Conservation (phyloP, 805 yeast genomes). For the Millerozyma acaciae region DNA sequence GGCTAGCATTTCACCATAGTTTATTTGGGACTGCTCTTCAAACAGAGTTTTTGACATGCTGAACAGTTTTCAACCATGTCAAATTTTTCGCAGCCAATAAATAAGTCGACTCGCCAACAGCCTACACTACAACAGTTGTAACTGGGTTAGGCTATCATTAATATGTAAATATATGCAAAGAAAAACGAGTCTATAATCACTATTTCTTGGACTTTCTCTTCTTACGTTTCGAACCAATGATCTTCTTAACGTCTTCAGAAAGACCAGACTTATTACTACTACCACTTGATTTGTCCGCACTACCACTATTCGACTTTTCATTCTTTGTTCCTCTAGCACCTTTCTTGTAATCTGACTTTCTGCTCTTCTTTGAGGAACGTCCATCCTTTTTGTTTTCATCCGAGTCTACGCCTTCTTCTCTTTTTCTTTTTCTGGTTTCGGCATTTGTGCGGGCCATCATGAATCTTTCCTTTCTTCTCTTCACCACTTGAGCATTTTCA, state of each 20-base stretch:
- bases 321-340: too few relatives aligned
- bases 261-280: conserved; percentile 30
- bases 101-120: too few relatives aligned
- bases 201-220: conserved; percentile 49
- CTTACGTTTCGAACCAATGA: conserved; percentile 68
- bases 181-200: too few relatives aligned
- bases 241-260: conserved; percentile 53
- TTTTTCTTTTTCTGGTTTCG: conserved; percentile 18
- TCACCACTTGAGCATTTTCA: conserved; percentile 90
- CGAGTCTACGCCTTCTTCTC: conserved; percentile 17
- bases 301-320: not conserved
- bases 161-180: too few relatives aligned
- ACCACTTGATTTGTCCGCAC: conserved; percentile 6
- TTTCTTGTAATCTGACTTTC: too few relatives aligned
- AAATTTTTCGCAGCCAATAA: too few relatives aligned
- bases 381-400: conserved; percentile 5
- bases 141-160: too few relatives aligned
- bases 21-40: too few relatives aligned
- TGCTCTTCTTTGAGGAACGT: conserved; percentile 5
- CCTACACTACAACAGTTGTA: too few relatives aligned
- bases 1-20: too few relatives aligned
- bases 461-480: conserved; percentile 77
- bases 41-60: too few relatives aligned
- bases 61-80: too few relatives aligned
- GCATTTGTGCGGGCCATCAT: conserved; percentile 33